A percentile compares a stretch with the other conserved stretches of the same genome.
These are phyloP conservation scores for Neonectria coccinea DNA, from an alignment of 2,329 filamentous ascomycete species.

Conservation along the genomic window DNA sequence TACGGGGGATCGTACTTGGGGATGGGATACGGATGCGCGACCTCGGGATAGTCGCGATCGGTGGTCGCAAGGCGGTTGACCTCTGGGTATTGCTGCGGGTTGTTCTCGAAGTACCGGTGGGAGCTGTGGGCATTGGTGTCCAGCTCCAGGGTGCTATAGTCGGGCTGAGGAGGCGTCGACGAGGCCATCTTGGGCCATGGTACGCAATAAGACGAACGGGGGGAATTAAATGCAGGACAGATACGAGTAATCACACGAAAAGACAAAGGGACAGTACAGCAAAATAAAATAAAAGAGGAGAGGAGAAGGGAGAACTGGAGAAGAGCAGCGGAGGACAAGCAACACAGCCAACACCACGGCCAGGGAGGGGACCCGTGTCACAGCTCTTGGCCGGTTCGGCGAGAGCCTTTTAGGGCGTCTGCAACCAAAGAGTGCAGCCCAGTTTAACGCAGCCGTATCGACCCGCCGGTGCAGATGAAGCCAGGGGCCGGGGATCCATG, in stretches of 20 bases:
- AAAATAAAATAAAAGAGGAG: background rate
- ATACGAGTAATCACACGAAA: background rate
- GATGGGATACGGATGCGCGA: background rate
- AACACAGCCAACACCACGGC: background rate
- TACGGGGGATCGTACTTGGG: background rate
- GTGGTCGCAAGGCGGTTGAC: background rate
- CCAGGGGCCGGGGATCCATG: background rate
- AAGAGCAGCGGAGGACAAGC: background rate
- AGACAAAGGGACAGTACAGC: too few species aligned
- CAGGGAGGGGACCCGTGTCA: background rate
- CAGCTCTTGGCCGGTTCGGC: background rate
- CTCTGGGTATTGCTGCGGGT: background rate
- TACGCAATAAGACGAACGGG: background rate
- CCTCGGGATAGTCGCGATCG: slow-evolving; percentile 4
- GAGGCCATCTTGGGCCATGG: slow-evolving; percentile 5
- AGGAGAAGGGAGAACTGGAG: background rate
- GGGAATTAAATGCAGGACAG: background rate
- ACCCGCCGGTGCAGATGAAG: background rate
- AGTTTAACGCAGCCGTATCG: too few species aligned
- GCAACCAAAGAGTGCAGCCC: background rate
- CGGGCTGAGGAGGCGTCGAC: background rate
- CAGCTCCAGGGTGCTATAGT: slow-evolving; percentile 17
- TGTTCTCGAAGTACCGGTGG: background rate
- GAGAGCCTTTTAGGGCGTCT: background rate
- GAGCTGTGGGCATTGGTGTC: background rate